Evolutionary conservation across 805 yeast species (phyloP), one percentile per base, ranked within the genome.

Genomic region (Candida oleophila): DNA sequence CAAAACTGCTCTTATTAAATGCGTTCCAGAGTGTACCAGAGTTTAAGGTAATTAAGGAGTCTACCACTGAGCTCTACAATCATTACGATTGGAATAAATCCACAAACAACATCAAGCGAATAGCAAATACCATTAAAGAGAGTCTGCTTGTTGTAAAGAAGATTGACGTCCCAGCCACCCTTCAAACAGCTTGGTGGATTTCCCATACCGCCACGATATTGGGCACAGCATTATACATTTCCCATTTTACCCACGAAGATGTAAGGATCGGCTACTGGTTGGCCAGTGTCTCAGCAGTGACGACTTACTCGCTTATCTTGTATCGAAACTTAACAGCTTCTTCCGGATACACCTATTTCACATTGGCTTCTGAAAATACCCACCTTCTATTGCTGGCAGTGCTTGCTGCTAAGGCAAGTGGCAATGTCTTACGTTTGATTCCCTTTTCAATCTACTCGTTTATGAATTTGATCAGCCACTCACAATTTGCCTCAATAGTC

Each of bases 351-450:
- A 45, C 30, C 11, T 25, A 7, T 5, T 25, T 50, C 4, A 35
- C 65, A 16, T 46, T 66, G 34, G 52, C 56, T 33, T 60, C 69
- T 4, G 72, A 68, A 35, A 64, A 60, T 44, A 58, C 65, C 20
- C 59, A 55, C 30, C 51, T 67, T 11, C 51, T 67, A 25, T 56
- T 53, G 0, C 50, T 55, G 36, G 52, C 67, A 1, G 15, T 61
- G 9, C 49, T 65, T 18, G 57, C 54, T 7, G 47, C 54, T 7
- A 25, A n/a, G n/a, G 39, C 51, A 9, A 57, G 70, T 2, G 41
- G 49, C 2, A 51, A 53, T 32, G 5, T 46, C 19, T 22, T 61
- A 41, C 66, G 67, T 48, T 49, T 65, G 14, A 28, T 61, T 3
- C 57, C 71, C 4, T 60, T 60, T 36, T 50, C 52, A 11, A 49